Evolutionary conservation across 345 rosid genomes (phyloP).

Genomic region (Hevea brasiliensis): DNA sequence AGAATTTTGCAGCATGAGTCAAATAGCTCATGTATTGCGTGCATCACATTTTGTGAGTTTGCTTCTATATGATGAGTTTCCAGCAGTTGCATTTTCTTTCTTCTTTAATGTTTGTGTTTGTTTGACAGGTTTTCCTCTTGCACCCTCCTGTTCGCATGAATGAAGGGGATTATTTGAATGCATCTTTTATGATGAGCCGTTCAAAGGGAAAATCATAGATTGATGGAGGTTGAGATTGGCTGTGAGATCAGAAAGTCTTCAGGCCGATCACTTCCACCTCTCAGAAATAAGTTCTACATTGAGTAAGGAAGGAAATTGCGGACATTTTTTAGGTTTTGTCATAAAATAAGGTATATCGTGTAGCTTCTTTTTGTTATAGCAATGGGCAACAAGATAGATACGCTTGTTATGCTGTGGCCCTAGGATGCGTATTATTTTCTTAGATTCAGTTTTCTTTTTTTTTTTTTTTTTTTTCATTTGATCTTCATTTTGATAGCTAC

Average conservation of each 20-base stretch:
- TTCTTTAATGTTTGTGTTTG: constrained; percentile 10
- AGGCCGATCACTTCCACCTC: constrained; percentile 50
- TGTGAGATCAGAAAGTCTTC: constrained; percentile 61
- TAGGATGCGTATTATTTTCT: background rate
- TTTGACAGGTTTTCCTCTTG: constrained; percentile 70
- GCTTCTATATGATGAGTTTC: background rate
- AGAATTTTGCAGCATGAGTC: background rate
- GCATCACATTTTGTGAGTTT: background rate
- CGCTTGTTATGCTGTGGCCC: background rate
- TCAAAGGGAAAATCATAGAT: constrained; percentile 81
- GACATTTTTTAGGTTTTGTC: background rate
- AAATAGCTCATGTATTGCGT: background rate
- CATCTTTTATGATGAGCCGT: constrained; percentile 75
- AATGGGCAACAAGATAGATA: too few relatives aligned
- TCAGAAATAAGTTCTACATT: constrained; percentile 57
- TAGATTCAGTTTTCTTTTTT: constrained; percentile 1
- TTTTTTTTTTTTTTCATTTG: background rate
- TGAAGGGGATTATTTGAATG: constrained; percentile 58
- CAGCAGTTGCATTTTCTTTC: background rate
- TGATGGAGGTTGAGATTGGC: constrained; percentile 79
- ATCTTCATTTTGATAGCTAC: background rate
- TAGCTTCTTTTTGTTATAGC: background rate
- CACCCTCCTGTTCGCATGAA: constrained; percentile 45
- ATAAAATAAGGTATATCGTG: constrained; percentile 1
- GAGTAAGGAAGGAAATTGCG: constrained; percentile 50